Conservation (phyloP, 257 asterid species). For the Scutellaria baicalensis region DNA sequence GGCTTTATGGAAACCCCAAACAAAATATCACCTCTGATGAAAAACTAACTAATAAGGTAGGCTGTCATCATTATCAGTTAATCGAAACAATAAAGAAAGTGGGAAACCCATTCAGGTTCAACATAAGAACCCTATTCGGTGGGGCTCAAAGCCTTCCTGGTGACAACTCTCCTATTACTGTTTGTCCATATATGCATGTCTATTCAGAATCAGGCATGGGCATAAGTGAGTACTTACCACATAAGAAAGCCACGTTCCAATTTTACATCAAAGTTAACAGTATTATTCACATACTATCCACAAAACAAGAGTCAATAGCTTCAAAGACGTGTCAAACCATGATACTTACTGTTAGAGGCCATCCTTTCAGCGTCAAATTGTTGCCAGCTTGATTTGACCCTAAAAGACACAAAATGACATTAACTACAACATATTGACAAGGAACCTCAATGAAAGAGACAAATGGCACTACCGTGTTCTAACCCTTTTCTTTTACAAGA, state of each 20-base stretch:
- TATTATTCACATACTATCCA: background rate
- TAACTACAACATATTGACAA: constrained; percentile 4
- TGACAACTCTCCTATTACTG: too few relatives aligned
- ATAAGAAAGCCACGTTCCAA: background rate
- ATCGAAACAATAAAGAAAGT: too few relatives aligned
- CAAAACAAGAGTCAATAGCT: background rate
- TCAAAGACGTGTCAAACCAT: background rate
- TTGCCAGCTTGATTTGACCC: constrained; percentile 95
- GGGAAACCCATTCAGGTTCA: too few relatives aligned
- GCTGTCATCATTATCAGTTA: too few relatives aligned
- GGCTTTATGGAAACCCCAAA: too few relatives aligned
- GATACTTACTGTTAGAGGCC: constrained; percentile 94
- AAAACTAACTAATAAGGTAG: too few relatives aligned
- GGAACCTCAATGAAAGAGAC: constrained; percentile 3
- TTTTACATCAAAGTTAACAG: background rate
- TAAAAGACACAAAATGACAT: constrained; percentile 25
- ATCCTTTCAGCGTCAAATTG: constrained; percentile 95
- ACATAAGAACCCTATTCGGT: too few relatives aligned
- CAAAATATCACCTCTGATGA: too few relatives aligned
- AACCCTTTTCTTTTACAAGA: background rate
- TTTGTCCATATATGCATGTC: too few relatives aligned
- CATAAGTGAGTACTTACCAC: background rate
- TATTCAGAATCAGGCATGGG: too few relatives aligned
- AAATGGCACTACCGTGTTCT: background rate
- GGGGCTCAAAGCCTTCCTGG: too few relatives aligned